phyloP scores from a whole-genome alignment of 2,329 filamentous ascomycete genomes.

The Diaporthe batatas region DNA sequence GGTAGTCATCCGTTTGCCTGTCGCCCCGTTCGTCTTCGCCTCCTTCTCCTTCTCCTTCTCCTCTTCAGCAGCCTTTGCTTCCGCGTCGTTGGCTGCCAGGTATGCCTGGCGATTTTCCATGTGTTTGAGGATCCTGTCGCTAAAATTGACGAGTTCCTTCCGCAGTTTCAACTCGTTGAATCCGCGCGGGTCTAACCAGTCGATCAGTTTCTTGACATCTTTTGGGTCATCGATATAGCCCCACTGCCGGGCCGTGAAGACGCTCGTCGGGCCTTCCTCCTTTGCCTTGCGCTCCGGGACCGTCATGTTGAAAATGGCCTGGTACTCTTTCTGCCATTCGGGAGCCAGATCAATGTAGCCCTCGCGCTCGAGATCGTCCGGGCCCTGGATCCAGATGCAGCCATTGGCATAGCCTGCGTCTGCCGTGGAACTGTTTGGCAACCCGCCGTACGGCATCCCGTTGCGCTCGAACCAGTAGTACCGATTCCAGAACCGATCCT shows the following conservation, averaged over 20 bases:
- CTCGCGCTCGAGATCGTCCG: slow-evolving; percentile 86
- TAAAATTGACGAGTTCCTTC: slow-evolving; percentile 85
- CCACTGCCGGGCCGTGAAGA: slow-evolving; percentile 86
- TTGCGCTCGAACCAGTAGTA: slow-evolving; percentile 99
- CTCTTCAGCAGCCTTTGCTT: slow-evolving; percentile 51
- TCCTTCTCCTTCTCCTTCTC: slow-evolving; percentile 53
- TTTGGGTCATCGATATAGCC: slow-evolving; percentile 89
- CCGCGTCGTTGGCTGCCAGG: slow-evolving; percentile 64
- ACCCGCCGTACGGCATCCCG: slow-evolving; percentile 93
- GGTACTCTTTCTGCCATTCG: slow-evolving; percentile 81
- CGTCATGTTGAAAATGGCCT: slow-evolving; percentile 82
- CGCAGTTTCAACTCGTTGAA: slow-evolving; percentile 87
- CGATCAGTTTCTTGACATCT: slow-evolving; percentile 81
- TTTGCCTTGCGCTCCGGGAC: slow-evolving; percentile 85
- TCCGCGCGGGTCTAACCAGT: slow-evolving; percentile 90
- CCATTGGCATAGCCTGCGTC: slow-evolving; percentile 92
- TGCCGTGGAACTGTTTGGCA: slow-evolving; percentile 89
- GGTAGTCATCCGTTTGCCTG: slow-evolving; percentile 59
- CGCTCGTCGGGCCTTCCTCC: slow-evolving; percentile 86
- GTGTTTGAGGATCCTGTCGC: slow-evolving; percentile 79
- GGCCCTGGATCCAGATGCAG: slow-evolving; percentile 95
- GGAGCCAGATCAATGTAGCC: slow-evolving; percentile 85
- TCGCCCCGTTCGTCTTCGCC: slow-evolving; percentile 42
- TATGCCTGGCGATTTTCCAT: slow-evolving; percentile 87
- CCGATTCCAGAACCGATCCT: slow-evolving; percentile 97